These are phyloP conservation scores for Calonectria hawksworthii DNA, from an alignment of 2,329 filamentous ascomycete genomes.

Conservation along the genomic window DNA sequence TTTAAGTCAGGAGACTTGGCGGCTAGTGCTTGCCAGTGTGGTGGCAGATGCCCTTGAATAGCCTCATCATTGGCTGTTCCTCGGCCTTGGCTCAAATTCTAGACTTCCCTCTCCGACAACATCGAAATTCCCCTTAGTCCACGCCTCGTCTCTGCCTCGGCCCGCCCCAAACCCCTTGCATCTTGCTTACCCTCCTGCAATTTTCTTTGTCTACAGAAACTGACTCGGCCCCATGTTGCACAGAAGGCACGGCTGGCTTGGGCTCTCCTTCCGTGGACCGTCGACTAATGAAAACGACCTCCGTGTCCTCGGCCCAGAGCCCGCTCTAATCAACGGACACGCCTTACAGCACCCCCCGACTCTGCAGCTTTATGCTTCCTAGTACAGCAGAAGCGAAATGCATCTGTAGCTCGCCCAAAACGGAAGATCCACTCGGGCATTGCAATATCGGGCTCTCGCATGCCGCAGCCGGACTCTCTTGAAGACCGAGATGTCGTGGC, in stretches of 20 bases:
- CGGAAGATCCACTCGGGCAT: background rate
- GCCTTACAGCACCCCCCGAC: background rate
- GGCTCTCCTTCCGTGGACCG: too few species aligned
- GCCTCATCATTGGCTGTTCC: conserved; percentile 25
- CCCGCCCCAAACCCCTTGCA: conserved; percentile 30
- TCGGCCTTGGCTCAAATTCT: background rate
- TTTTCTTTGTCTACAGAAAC: conserved; percentile 3
- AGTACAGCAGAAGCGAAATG: background rate
- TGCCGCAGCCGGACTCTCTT: background rate
- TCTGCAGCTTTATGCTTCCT: background rate
- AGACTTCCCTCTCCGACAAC: background rate
- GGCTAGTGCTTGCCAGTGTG: conserved; percentile 12
- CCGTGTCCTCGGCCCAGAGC: background rate
- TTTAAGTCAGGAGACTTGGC: conserved; percentile 22
- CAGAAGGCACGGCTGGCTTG: background rate
- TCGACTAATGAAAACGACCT: background rate
- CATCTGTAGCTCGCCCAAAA: conserved; percentile 1
- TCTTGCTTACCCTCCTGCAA: conserved; percentile 9
- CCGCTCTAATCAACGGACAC: background rate
- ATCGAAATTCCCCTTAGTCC: conserved; percentile 11
- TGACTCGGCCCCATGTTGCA: too few species aligned
- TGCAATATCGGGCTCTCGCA: background rate
- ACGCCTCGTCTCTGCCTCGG: conserved; percentile 38
- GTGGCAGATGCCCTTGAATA: background rate
- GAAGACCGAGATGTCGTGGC: background rate